Conservation (phyloP, 495 filamentous ascomycete genomes). For the Astrothelium macrocarpum region DNA sequence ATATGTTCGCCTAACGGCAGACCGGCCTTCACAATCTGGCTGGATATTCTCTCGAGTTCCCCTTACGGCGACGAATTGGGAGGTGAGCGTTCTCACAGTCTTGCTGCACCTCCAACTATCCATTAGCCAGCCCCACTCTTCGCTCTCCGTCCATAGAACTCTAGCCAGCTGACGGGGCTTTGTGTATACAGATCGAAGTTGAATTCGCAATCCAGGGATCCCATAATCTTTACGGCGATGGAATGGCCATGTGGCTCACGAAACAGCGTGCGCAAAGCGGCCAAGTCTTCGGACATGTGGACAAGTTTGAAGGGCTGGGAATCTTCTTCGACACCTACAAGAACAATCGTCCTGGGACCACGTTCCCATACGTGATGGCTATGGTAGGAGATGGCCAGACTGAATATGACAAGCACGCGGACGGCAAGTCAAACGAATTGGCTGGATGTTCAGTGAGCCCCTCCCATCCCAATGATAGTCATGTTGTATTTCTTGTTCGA, state of each 20-base stretch:
- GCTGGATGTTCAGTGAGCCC: conserved; percentile 82
- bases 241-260: conserved; percentile 97
- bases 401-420: conserved; percentile 83
- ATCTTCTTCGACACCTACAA: conserved; percentile 99
- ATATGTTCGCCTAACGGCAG: conserved; percentile 89
- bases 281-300: conserved; percentile 77
- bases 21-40: conserved; percentile 78
- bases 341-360: conserved; percentile 90
- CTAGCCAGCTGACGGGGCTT: conserved; percentile 14
- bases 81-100: conserved; percentile 42
- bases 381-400: conserved; percentile 92
- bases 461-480: no score
- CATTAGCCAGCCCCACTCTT: no score
- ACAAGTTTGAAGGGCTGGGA: conserved; percentile 89
- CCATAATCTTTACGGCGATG: conserved; percentile 88
- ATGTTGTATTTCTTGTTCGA: no score
- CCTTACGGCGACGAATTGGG: conserved; percentile 97
- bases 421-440: conserved; percentile 87
- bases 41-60: conserved; percentile 92
- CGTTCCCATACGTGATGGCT: conserved; percentile 98
- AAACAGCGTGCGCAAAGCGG: conserved; percentile 76
- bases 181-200: conserved; percentile 59
- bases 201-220: conserved; percentile 84
- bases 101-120: no score
- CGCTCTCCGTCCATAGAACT: neutral